Evolutionary conservation across 1,139 yeast genomes (phyloP).

Genomic region (Yamadazyma diospyri): DNA sequence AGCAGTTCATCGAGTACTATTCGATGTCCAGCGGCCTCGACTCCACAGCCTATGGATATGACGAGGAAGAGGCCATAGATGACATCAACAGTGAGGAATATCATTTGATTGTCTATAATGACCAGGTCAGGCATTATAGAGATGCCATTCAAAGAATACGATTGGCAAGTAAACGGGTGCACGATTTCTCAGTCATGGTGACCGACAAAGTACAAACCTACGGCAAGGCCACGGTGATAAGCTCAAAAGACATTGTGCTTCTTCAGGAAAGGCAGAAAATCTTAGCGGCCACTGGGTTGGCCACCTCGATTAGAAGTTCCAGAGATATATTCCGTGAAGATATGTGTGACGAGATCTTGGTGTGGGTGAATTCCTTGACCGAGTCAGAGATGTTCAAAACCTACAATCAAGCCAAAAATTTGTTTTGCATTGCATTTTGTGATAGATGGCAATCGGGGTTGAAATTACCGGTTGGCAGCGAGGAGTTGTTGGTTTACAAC

Average conservation of each 20-base stretch:
- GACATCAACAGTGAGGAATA: slow-evolving; percentile 51
- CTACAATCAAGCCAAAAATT: slow-evolving; percentile 44
- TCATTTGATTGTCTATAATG: slow-evolving; percentile 68
- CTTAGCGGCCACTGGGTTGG: slow-evolving; percentile 58
- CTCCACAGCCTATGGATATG: slow-evolving; percentile 27
- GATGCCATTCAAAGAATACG: slow-evolving; percentile 71
- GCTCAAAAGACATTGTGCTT: slow-evolving; percentile 49
- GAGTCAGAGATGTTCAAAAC: slow-evolving; percentile 53
- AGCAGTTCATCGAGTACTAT: slow-evolving; percentile 21
- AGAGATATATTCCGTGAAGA: slow-evolving; percentile 79
- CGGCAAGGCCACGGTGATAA: slow-evolving; percentile 69
- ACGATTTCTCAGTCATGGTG: slow-evolving; percentile 73
- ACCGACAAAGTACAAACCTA: slow-evolving; percentile 57
- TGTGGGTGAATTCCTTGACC: slow-evolving; percentile 62
- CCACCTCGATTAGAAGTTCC: slow-evolving; percentile 62
- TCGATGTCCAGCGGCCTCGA: slow-evolving; percentile 29
- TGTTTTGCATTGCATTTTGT: slow-evolving; percentile 53
- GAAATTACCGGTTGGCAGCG: slow-evolving; percentile 12
- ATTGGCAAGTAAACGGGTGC: slow-evolving; percentile 59
- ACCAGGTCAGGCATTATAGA: slow-evolving; percentile 68
- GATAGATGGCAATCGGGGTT: slow-evolving; percentile 56
- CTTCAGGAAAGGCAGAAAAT: slow-evolving; percentile 53
- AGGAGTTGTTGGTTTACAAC: slow-evolving; percentile 18
- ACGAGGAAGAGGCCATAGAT: slow-evolving; percentile 17
- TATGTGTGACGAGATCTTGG: slow-evolving; percentile 68